These are phyloP conservation scores for Lodderomyces orthopsilosis DNA, from an alignment of 1,139 yeast species.

Conservation along the genomic window DNA sequence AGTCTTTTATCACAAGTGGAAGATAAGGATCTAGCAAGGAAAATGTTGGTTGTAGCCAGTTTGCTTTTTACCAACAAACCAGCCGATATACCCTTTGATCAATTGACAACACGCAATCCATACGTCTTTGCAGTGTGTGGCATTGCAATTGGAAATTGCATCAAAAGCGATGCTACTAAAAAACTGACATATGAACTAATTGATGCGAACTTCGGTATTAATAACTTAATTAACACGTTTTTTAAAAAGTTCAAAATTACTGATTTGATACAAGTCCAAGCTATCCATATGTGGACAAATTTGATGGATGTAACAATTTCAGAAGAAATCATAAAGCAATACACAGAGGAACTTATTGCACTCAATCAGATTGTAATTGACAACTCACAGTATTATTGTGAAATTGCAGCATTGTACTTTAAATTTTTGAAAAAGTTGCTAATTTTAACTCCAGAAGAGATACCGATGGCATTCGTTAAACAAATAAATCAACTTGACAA, in stretches of 20 bases:
- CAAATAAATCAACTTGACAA: neutral
- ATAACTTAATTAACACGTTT: conserved; percentile 20
- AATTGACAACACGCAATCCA: conserved; percentile 18
- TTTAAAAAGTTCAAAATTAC: conserved; percentile 21
- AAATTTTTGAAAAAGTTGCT: conserved; percentile 34
- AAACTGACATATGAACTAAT: conserved; percentile 16
- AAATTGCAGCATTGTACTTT: conserved; percentile 25
- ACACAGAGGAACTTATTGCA: conserved; percentile 15
- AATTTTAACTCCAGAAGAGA: conserved; percentile 7
- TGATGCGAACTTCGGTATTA: conserved; percentile 12
- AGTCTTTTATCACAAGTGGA: conserved; percentile 8
- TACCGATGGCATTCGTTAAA: neutral
- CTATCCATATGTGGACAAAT: conserved; percentile 37
- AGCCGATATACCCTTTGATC: neutral
- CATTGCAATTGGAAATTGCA: conserved; percentile 37
- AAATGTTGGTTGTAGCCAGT: conserved; percentile 37
- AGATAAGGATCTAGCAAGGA: conserved; percentile 20
- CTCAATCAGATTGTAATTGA: conserved; percentile 32
- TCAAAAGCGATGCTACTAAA: conserved; percentile 20
- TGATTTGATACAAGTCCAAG: conserved; percentile 41
- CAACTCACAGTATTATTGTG: conserved; percentile 37
- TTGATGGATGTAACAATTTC: conserved; percentile 20
- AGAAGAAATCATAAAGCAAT: conserved; percentile 11
- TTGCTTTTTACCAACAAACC: conserved; percentile 12
- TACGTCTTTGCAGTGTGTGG: conserved; percentile 31